Evolutionary conservation across 2,329 filamentous ascomycete species (phyloP), one percentile per base, ranked within the genome.

Genomic region (Chrysoporthe deuterocubensis): DNA sequence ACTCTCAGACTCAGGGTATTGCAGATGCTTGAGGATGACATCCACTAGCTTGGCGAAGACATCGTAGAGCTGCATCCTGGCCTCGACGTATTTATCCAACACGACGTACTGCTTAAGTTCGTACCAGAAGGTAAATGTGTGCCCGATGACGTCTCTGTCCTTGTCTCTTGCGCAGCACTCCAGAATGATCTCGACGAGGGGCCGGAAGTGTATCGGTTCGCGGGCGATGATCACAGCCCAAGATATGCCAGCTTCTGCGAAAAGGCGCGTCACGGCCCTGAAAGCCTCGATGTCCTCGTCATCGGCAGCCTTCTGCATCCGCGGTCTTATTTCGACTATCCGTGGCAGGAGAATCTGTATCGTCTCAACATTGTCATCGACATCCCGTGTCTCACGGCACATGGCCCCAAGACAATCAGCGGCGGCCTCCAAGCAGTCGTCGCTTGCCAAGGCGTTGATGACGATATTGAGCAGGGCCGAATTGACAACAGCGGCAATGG

Each of bases 71-170:
- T 92, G 86, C 71, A 93, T 79, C 63, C 94, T 89, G 52, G 94
- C 92, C 74, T 94, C 87, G 63, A 92, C 92, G 77, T 97, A 99
- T 72, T 91, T 91, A 46, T 98, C 95, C 64, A 99, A 80, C 1
- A 94, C 94, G 60, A 99, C 85, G 77, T 97, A 97, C 78, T 97
- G 94, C 83, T 99, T 99, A 59, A 99, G 86, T 76, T 99, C 96
- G 77, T 96, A 98, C 96, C 96, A 99, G 81, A 99, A 98, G 72
- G 89, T 89, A 80, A 99, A 99, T 0, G 96, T 99, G 74, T 96
- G 89, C 65, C 93, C 92, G 71, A 99, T 94, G 4, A 94, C 93
- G 72, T 99, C 96, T 70, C 92, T 89, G 65, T 97, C 95, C 76
- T 89, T 90, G 78, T 99, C 96, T 72, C 92, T 87, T 13, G 91